Base-by-base conservation (phyloP, 176 grass and related monocot genomes). In the Puccinellia tenuiflora region DNA sequence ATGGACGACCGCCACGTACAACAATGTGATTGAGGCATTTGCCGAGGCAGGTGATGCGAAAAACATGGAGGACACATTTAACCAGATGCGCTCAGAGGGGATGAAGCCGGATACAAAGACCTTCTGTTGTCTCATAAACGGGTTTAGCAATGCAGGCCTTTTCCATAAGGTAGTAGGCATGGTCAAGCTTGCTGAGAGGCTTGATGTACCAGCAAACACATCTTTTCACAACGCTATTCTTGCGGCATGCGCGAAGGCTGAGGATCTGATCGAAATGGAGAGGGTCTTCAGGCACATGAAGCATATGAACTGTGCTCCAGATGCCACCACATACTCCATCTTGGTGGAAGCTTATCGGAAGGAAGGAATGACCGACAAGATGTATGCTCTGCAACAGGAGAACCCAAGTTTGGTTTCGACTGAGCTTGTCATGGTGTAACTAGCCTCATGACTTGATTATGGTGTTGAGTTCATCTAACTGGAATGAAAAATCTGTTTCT, bases 231-330 rank as follows among this genome's bases (percentile, higher is more conserved):
- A 95, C 51, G 83, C 89, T 28, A 48, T 91, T 69, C 83, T 98
- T 54, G 59, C 33, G 11, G 92, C 96, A 0, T 98, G 96, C 42
- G 91, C 87, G 22, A 98, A 91, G 67, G 96, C 96, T 0, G 91
- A 83, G n/a, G 96, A 98, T 85, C 84, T 98, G 60, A 59, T 93
- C 76, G 96, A 95, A 87, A 95, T 98, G 92, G 96, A 98, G 81
- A 95, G 96, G 87, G 90, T 98, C 48, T 93, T 93, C 78, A 91
- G 77, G 73, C 84, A 82, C 64, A 98, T 98, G 96, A 98, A 98
- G 53, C 86, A 91, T 68, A 93, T 72, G 53, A 79, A 91, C 29
- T 91, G 82, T 77, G 53, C 37, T 57, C 92, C 92, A 3, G 85
- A 98, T 83, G 79, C 87, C 15, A 39, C 68, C 12, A 98, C 96